Percentiles rank a stretch among this genome's conserved stretches.
These are phyloP conservation scores for Guyanaporus albipodus DNA, from an alignment of 768 basidiomycete genomes.

Conservation along the genomic window DNA sequence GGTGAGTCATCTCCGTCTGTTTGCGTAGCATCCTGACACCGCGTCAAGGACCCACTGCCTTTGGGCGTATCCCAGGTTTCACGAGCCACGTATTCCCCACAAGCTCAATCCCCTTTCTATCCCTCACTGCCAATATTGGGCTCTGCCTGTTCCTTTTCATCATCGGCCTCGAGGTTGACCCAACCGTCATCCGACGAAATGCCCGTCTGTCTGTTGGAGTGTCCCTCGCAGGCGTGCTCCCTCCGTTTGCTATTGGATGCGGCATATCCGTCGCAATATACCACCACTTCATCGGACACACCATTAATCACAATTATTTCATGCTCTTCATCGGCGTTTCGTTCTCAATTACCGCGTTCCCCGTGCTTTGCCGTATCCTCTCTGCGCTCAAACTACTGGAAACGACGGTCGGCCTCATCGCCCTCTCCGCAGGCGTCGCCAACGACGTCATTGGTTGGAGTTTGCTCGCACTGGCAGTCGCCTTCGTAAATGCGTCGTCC, in stretches of 20 bases:
- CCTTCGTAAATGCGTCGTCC: constrained; percentile 82
- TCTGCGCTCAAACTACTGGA: constrained; percentile 87
- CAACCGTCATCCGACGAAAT: constrained; percentile 72
- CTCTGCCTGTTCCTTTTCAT: constrained; percentile 88
- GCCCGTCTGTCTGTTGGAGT: constrained; percentile 62
- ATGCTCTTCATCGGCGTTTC: constrained; percentile 94
- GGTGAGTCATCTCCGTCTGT: constrained; percentile 42
- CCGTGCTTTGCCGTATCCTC: constrained; percentile 85
- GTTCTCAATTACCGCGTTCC: constrained; percentile 85
- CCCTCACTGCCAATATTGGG: constrained; percentile 86
- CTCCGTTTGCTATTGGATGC: constrained; percentile 87
- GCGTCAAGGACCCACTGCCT: constrained; percentile 41
- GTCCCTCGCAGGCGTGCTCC: constrained; percentile 72
- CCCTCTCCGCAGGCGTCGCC: constrained; percentile 88
- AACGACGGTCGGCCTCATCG: constrained; percentile 89
- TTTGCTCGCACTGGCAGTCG: constrained; percentile 84
- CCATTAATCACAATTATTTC: constrained; percentile 75
- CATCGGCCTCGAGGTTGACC: constrained; percentile 90
- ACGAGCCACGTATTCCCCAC: constrained; percentile 80
- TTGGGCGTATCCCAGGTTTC: constrained; percentile 87
- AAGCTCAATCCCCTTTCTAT: constrained; percentile 68
- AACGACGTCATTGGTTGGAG: constrained; percentile 89
- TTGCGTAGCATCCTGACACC: constrained; percentile 53
- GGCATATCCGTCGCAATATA: constrained; percentile 74
- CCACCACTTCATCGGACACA: constrained; percentile 58